These are phyloP conservation scores for Clathrospora elynae DNA, from an alignment of 2,329 filamentous ascomycete genomes.

Conservation along the genomic window DNA sequence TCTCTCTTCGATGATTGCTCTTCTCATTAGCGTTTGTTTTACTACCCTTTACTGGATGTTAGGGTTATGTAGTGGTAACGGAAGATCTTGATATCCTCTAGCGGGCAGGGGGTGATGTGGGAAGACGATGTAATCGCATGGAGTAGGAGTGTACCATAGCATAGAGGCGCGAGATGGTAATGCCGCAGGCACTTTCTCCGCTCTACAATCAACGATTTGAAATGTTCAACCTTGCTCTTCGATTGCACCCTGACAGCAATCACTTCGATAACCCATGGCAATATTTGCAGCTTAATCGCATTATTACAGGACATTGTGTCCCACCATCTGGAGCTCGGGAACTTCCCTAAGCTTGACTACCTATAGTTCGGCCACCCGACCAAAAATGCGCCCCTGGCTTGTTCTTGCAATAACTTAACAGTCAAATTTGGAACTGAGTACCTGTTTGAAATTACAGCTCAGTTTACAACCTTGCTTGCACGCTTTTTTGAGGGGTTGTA, in stretches of 20 bases:
- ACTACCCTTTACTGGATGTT: conserved; percentile 32
- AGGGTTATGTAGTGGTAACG: conserved; percentile 30
- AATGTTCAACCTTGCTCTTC: conserved; percentile 8
- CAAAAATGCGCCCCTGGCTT: no score
- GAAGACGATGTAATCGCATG: conserved; percentile 26
- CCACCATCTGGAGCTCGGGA: conserved; percentile 15
- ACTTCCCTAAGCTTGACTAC: no score
- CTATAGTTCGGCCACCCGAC: no score
- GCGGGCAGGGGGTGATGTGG: conserved; percentile 25
- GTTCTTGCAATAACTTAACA: no score
- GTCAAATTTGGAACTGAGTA: no score
- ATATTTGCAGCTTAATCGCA: neutral
- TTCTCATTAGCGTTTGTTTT: conserved; percentile 41
- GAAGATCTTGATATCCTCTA: conserved; percentile 29
- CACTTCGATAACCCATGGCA: no score
- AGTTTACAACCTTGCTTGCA: no score
- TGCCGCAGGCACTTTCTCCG: conserved; percentile 38
- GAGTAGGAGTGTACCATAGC: conserved; percentile 34
- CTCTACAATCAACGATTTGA: conserved; percentile 32
- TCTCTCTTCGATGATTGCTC: conserved; percentile 40
- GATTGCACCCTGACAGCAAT: neutral
- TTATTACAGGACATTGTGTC: neutral
- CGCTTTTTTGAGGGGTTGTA: no score
- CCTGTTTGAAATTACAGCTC: no score
- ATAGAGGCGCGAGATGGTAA: conserved; percentile 39